Base-by-base conservation (phyloP, 257 asterid species). In the Osmanthus fragrans region DNA sequence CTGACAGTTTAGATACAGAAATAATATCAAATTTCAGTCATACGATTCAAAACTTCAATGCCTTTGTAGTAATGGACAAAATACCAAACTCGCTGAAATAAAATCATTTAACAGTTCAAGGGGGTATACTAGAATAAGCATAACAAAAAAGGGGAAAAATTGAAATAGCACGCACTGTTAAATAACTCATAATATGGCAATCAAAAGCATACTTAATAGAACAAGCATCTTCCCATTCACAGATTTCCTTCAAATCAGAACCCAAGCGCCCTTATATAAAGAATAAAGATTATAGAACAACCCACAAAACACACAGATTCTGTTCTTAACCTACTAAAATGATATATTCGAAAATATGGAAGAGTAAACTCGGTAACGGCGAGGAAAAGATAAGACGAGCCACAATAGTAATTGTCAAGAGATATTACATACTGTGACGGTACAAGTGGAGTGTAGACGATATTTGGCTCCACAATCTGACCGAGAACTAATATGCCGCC, bases 401-500 rank as follows among this genome's bases (percentile, higher is more conserved):
- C 49, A 19, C 7, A 56, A 42, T 76, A 72, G 60, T 34, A 15
- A 40, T 23, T 10, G 40, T 82, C 70, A 74, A 76, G 75, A 75
- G 82, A 81, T 76, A 77, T 30, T 60, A 86, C 98, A 3, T 90
- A 96, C 98, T 93, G 96, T 84, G 97, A 91, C 34, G 93, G 96
- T 75, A 96, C 97, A 49, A 96, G 98, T 4, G 95, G 95, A 64
- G 97, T 90, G 94, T 90, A 94, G 75, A 93, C 97, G 23, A 96
- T 73, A 88, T 83, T 91, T 72, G 97, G 98, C 89, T 93, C 97
- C 72, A 93, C 88, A 68, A 92, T 91, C 88, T 88, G 90, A 76
- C 98, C 99, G 42, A 93, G 92, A 49, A 96, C 98, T 86, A 96
- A 81, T 51, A 93, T 89, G 73, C 99, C 99, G 60, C 99, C 98